Evolutionary conservation across 202 grass and related monocot species (phyloP).

Genomic region (Musa balbisiana): DNA sequence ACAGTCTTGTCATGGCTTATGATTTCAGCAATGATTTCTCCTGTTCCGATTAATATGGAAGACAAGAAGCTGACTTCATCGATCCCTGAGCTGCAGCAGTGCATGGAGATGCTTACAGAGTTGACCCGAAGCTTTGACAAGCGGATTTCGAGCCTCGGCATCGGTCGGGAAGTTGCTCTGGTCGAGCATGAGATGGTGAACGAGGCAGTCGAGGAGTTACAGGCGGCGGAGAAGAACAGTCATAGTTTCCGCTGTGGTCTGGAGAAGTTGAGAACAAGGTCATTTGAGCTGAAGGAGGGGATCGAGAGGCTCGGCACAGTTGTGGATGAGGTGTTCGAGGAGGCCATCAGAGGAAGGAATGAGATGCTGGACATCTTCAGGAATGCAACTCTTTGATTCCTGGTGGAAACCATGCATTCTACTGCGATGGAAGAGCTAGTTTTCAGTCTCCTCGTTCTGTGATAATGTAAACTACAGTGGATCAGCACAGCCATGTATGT

Average conservation of each 20-base stretch:
- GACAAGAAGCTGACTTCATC: not conserved
- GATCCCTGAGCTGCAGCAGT: slow-evolving; percentile 49
- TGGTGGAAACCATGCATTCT: not conserved
- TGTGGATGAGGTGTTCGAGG: slow-evolving; percentile 75
- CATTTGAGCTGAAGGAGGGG: slow-evolving; percentile 51
- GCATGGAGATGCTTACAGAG: slow-evolving; percentile 41
- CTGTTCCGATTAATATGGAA: slow-evolving; percentile 19
- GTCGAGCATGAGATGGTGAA: slow-evolving; percentile 60
- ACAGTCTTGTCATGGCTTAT: slow-evolving; percentile 51
- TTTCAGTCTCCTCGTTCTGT: not conserved
- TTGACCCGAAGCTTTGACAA: slow-evolving; percentile 30
- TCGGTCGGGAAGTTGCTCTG: slow-evolving; percentile 1
- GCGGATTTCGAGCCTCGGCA: slow-evolving; percentile 24
- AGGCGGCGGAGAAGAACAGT: slow-evolving; percentile 9
- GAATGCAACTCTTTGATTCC: slow-evolving; percentile 35
- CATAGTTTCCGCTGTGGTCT: slow-evolving; percentile 25
- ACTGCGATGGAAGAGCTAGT: not conserved
- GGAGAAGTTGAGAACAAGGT: slow-evolving; percentile 54
- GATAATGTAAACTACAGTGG: not conserved
- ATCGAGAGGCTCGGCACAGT: slow-evolving; percentile 55
- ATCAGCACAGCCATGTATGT: not conserved
- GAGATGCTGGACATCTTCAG: slow-evolving; percentile 89
- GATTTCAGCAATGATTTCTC: slow-evolving; percentile 45
- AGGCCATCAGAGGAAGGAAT: slow-evolving; percentile 82
- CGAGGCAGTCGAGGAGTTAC: slow-evolving; percentile 35